Percentiles rank a stretch among this genome's conserved stretches.
These are phyloP conservation scores for Mesembryanthemum crystallinum DNA, from an alignment of 148 eudicot genomes.

Conservation along the genomic window DNA sequence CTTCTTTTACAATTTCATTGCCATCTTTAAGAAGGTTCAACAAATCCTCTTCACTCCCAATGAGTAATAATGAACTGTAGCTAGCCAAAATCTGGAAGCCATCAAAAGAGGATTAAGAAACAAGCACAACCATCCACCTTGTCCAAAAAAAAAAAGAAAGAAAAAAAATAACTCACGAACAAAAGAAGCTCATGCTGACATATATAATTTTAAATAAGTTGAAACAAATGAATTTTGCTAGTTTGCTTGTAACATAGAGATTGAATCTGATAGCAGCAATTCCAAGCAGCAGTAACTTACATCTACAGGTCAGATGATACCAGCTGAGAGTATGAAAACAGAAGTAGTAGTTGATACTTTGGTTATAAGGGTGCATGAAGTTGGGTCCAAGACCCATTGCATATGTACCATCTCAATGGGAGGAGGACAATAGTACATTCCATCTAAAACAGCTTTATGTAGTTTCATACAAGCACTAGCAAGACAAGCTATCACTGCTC, in stretches of 20 bases:
- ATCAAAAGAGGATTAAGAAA: conserved; percentile 3
- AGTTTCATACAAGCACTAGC: background rate
- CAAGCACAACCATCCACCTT: background rate
- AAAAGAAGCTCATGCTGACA: background rate
- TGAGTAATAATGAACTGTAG: conserved; percentile 67
- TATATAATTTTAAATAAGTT: background rate
- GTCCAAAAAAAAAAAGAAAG: background rate
- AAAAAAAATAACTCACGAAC: background rate
- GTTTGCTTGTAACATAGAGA: background rate
- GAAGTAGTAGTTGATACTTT: background rate
- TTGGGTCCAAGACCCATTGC: background rate
- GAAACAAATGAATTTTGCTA: background rate
- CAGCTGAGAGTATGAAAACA: background rate
- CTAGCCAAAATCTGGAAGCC: conserved; percentile 80
- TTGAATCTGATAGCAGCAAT: background rate
- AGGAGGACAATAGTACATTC: background rate
- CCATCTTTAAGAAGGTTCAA: conserved; percentile 80
- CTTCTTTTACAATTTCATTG: conserved; percentile 85
- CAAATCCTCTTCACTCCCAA: conserved; percentile 85
- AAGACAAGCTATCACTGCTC: no score
- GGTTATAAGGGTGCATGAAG: background rate
- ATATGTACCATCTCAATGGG: background rate
- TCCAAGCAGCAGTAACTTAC: background rate
- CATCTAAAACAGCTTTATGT: background rate
- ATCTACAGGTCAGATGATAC: background rate